Base-by-base conservation (phyloP, 2,329 filamentous ascomycete species). In the Fusarium sacchari region DNA sequence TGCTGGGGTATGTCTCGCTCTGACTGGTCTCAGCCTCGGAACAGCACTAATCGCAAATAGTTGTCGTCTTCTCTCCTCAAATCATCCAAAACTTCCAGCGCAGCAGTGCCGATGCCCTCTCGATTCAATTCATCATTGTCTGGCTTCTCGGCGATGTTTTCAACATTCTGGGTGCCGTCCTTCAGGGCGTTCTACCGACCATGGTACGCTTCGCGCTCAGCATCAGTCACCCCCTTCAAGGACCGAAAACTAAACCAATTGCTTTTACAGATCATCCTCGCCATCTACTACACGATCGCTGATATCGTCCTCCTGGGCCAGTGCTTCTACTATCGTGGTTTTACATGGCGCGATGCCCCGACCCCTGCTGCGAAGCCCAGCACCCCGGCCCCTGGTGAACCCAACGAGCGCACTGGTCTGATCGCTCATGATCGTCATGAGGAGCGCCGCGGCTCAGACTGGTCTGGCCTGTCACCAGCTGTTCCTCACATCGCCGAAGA, bases 71-170 rank as follows among this genome's bases (percentile, higher is more conserved):
- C 85, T 96, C 94, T 2, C 96, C 96, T 5, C 96, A 99, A 78
- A 98, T 99, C 77, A 92, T 97, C 77, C 94, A 97, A 80, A 98
- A 98, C 81, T 98, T 97, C 84, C 92, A 91, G 72, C 90, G 95
- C 63, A 86, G 90, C 74, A 97, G 93, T 44, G 94, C 95, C 65
- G 94, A 98, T 80, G 96, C 95, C 6, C 87, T 98, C 3, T 97
- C 94, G 1, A 89, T 98, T 20, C 92, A 96, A 63, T 99, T 98
- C 85, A 91, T 98, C 79, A 91, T 97, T 68, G 90, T 97, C 78
- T 99, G 96, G 96, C 88, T 98, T 5, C 87, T 92, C 3, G 96
- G 96, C 59, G 96, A 99, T 90, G 91, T 98, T 74, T 98, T 97
- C 87, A 98, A 98, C 81, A 97, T 98, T 72, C 87, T 97, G 6